phyloP scores from a whole-genome alignment of 805 yeast species.

The Candida morakotiae region DNA sequence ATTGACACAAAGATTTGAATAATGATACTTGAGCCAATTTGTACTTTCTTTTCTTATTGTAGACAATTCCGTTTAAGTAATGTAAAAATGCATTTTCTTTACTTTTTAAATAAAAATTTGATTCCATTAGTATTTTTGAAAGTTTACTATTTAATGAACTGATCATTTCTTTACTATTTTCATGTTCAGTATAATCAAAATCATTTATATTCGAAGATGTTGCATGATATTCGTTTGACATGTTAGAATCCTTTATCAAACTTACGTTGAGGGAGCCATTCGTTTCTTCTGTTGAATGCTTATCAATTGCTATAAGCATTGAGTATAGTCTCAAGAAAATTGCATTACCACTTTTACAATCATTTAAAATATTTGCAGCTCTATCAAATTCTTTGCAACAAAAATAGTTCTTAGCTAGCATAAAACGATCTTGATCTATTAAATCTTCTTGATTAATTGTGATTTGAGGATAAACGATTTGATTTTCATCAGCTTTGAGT shows the following conservation, averaged over 20 bases:
- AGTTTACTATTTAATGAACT: constrained; percentile 31
- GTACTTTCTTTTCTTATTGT: constrained; percentile 59
- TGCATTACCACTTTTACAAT: constrained; percentile 48
- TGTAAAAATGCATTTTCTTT: constrained; percentile 56
- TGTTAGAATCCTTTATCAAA: constrained; percentile 10
- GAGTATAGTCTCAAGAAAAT: constrained; percentile 67
- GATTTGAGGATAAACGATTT: constrained; percentile 10
- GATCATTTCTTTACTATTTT: constrained; percentile 9
- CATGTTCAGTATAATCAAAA: neutral
- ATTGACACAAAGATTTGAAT: constrained; percentile 55
- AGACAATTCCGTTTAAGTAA: constrained; percentile 68
- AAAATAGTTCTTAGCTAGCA: constrained; percentile 70
- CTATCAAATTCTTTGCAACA: constrained; percentile 83
- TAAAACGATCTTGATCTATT: constrained; percentile 39
- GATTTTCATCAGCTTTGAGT: neutral
- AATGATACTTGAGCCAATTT: constrained; percentile 58
- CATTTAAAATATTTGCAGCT: constrained; percentile 55
- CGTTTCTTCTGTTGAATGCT: constrained; percentile 61
- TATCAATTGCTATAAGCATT: constrained; percentile 72
- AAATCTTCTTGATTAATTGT: constrained; percentile 27
- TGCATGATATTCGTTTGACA: neutral
- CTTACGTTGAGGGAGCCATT: constrained; percentile 58
- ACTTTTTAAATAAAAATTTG: constrained; percentile 26
- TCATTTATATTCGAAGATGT: neutral
- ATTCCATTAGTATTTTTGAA: constrained; percentile 35